Conservation (phyloP, 1,139 yeast species). For the Saccharomycopsis crataegensis region DNA sequence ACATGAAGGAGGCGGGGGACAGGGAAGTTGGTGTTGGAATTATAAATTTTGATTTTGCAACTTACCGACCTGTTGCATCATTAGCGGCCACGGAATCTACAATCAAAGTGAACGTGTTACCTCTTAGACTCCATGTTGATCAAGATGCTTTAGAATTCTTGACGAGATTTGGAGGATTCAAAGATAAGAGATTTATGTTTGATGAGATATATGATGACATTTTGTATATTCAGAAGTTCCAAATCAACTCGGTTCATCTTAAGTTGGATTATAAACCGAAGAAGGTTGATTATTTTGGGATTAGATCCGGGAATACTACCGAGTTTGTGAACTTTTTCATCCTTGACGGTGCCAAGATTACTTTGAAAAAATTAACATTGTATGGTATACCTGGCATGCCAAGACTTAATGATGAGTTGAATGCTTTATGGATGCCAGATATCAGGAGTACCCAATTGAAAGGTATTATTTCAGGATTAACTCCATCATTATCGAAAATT, state of each 20-base stretch:
- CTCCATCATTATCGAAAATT: conserved; percentile 73
- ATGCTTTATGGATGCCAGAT: conserved; percentile 79
- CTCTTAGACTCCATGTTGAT: conserved; percentile 78
- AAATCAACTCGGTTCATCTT: conserved; percentile 53
- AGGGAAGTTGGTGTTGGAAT: conserved; percentile 65
- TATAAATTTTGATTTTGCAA: conserved; percentile 46
- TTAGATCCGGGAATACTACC: conserved; percentile 76
- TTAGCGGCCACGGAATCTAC: conserved; percentile 67
- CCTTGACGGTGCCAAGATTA: conserved; percentile 75
- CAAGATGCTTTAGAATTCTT: conserved; percentile 89
- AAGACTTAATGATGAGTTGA: conserved; percentile 46
- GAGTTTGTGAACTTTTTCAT: conserved; percentile 86
- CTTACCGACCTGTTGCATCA: conserved; percentile 57
- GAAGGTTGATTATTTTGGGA: conserved; percentile 73
- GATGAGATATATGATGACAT: conserved; percentile 49
- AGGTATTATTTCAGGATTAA: conserved; percentile 75
- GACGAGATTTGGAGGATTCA: conserved; percentile 72
- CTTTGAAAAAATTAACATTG: conserved; percentile 50
- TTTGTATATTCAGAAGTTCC: conserved; percentile 61
- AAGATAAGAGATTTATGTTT: conserved; percentile 60
- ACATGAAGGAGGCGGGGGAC: conserved; percentile 60
- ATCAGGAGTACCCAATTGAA: conserved; percentile 70
- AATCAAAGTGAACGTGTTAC: conserved; percentile 51
- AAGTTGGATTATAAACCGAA: conserved; percentile 90
- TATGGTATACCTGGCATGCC: conserved; percentile 76